These are phyloP conservation scores for Cryoendolithus antarcticus DNA, from an alignment of 2,329 filamentous ascomycete genomes.

Conservation along the genomic window DNA sequence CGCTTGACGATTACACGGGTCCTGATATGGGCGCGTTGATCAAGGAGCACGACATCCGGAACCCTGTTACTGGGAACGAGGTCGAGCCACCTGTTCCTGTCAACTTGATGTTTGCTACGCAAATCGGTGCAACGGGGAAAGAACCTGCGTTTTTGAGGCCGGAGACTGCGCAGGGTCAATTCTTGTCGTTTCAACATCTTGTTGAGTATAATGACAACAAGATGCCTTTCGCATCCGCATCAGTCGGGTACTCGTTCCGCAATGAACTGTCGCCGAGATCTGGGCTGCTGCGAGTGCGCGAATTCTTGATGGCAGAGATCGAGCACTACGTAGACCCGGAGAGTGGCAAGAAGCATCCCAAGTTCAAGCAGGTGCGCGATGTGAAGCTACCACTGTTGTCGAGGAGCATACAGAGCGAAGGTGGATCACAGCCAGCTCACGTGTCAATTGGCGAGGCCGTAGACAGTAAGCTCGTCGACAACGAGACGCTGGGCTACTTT, in stretches of 20 bases:
- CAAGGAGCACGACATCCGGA: constrained; percentile 80
- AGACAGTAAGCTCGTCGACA: constrained; percentile 70
- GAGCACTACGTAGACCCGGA: constrained; percentile 96
- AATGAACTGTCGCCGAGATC: constrained; percentile 94
- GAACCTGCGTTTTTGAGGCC: constrained; percentile 75
- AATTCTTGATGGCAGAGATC: constrained; percentile 98
- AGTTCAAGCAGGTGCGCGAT: constrained; percentile 76
- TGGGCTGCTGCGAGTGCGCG: constrained; percentile 83
- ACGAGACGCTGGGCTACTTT: constrained; percentile 97
- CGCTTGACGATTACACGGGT: constrained; percentile 90
- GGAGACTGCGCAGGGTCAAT: constrained; percentile 96
- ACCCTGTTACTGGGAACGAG: constrained; percentile 65
- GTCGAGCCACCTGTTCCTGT: constrained; percentile 76
- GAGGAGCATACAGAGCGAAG: constrained; percentile 71
- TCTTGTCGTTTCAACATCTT: constrained; percentile 91
- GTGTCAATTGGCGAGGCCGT: constrained; percentile 81
- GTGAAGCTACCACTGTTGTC: constrained; percentile 75
- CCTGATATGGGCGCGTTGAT: constrained; percentile 78
- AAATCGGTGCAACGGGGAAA: constrained; percentile 86
- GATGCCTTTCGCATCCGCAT: constrained; percentile 96
- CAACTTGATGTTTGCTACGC: constrained; percentile 98
- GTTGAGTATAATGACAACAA: constrained; percentile 89
- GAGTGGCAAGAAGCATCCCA: constrained; percentile 83
- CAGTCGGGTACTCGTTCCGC: constrained; percentile 93
- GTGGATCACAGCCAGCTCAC: constrained; percentile 62